Evolutionary conservation across 179 eudicot species (phyloP).

Genomic region (Carnegiea gigantea): DNA sequence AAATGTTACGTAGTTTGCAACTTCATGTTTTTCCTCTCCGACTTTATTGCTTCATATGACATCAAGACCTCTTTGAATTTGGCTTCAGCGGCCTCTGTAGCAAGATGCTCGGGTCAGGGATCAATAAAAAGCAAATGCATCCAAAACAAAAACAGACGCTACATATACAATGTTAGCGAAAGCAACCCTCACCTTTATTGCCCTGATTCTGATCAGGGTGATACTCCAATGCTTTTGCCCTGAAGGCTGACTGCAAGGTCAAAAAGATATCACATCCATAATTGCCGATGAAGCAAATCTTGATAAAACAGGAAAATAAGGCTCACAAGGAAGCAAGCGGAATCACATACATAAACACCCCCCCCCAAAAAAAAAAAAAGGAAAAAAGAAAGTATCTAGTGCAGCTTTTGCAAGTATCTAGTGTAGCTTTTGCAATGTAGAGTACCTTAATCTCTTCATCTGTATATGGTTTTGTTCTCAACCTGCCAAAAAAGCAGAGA

Average conservation of each 20-base stretch:
- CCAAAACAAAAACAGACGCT: neutral
- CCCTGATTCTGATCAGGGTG: constrained; percentile 98
- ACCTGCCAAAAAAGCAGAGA: constrained; percentile 42
- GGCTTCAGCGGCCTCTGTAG: constrained; percentile 86
- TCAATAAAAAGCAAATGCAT: neutral
- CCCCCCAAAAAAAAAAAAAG: neutral
- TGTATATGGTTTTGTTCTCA: constrained; percentile 71
- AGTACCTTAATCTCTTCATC: constrained; percentile 92
- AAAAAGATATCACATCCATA: neutral
- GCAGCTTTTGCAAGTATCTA: neutral
- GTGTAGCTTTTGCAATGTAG: neutral
- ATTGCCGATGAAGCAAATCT: neutral
- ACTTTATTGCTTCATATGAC: constrained; percentile 88
- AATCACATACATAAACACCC: neutral
- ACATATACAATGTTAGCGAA: neutral
- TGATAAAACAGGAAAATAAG: neutral
- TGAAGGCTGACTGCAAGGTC: constrained; percentile 73
- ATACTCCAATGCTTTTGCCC: constrained; percentile 88
- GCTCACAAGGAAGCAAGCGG: neutral
- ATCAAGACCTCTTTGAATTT: constrained; percentile 88
- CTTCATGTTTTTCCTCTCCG: constrained; percentile 61
- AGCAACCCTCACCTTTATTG: constrained; percentile 58
- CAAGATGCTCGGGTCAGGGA: constrained; percentile 8
- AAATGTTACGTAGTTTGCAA: constrained; percentile 3
- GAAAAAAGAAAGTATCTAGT: neutral